These are phyloP conservation scores for Camelina laxa DNA, from an alignment of 345 rosid genomes.

Conservation along the genomic window DNA sequence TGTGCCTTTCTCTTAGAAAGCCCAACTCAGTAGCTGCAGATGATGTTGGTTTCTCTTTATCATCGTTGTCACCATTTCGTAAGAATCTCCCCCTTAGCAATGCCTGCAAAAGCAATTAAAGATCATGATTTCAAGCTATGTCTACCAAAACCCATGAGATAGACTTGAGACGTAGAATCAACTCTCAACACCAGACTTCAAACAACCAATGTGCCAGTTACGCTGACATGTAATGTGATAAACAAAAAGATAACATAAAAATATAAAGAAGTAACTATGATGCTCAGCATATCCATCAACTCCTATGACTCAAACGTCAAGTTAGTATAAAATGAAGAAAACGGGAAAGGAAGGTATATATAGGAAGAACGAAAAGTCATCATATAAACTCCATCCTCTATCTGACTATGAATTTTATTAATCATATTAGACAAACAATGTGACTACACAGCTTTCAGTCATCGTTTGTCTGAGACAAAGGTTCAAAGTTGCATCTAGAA, in stretches of 20 bases:
- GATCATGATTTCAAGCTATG: slow-evolving; percentile 25
- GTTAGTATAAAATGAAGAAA: slow-evolving; percentile 11
- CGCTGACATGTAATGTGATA: background rate
- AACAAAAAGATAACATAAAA: background rate
- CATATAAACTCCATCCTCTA: background rate
- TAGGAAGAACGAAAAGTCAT: background rate
- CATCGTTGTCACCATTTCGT: slow-evolving; percentile 69
- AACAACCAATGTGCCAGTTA: slow-evolving; percentile 14
- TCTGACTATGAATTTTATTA: background rate
- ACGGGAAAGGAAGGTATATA: background rate
- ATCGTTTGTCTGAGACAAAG: background rate
- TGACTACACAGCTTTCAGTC: background rate
- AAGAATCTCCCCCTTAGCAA: slow-evolving; percentile 91
- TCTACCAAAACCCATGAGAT: background rate
- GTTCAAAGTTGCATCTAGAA: background rate
- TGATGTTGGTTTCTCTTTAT: slow-evolving; percentile 60
- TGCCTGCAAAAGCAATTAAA: slow-evolving; percentile 60
- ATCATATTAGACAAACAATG: background rate
- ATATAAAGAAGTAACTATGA: slow-evolving; percentile 12
- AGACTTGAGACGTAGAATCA: slow-evolving; percentile 9
- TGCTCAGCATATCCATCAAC: slow-evolving; percentile 11
- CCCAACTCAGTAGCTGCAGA: slow-evolving; percentile 87
- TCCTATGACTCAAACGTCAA: background rate
- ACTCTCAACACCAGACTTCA: background rate
- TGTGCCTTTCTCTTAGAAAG: slow-evolving; percentile 80